phyloP scores from a whole-genome alignment of 495 filamentous ascomycete species.

The Annulohypoxylon nitens region DNA sequence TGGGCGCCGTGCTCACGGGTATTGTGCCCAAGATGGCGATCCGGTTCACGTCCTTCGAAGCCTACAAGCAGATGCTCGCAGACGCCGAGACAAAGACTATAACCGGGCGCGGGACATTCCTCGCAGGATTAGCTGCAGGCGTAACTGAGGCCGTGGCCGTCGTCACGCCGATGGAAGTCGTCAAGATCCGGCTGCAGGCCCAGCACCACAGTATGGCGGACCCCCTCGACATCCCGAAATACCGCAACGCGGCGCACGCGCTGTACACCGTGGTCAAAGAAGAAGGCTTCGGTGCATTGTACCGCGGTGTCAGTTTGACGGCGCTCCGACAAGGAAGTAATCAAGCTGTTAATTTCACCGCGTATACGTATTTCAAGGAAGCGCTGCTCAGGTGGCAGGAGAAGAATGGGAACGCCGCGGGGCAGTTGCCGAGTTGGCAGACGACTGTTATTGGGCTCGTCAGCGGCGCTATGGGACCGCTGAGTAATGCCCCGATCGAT shows the following conservation, averaged over 20 bases:
- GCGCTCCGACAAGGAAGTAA: conserved; percentile 95
- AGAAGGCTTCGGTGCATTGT: conserved; percentile 88
- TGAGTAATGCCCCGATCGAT: conserved; percentile 97
- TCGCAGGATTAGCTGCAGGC: conserved; percentile 91
- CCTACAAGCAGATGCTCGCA: conserved; percentile 87
- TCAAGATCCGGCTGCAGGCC: conserved; percentile 98
- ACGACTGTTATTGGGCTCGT: conserved; percentile 92
- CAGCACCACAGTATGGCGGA: conserved; percentile 96
- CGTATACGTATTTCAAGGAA: conserved; percentile 93
- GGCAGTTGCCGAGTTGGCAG: conserved; percentile 82
- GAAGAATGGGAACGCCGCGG: conserved; percentile 32
- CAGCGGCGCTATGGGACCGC: conserved; percentile 92
- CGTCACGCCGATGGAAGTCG: conserved; percentile 98
- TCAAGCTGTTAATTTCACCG: conserved; percentile 99
- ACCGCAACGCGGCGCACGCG: conserved; percentile 97
- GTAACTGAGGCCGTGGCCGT: conserved; percentile 96
- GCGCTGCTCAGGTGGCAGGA: conserved; percentile 76
- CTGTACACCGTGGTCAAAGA: conserved; percentile 92
- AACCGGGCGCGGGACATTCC: conserved; percentile 81
- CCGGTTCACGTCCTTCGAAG: conserved; percentile 97
- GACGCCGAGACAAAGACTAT: conserved; percentile 76
- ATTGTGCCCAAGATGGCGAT: conserved; percentile 99
- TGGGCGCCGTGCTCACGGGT: conserved; percentile 94
- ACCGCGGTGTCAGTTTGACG: conserved; percentile 92
- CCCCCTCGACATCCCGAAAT: conserved; percentile 91